phyloP scores from a whole-genome alignment of 352 stramenopile genomes.

The Phytopythium helicoides region DNA sequence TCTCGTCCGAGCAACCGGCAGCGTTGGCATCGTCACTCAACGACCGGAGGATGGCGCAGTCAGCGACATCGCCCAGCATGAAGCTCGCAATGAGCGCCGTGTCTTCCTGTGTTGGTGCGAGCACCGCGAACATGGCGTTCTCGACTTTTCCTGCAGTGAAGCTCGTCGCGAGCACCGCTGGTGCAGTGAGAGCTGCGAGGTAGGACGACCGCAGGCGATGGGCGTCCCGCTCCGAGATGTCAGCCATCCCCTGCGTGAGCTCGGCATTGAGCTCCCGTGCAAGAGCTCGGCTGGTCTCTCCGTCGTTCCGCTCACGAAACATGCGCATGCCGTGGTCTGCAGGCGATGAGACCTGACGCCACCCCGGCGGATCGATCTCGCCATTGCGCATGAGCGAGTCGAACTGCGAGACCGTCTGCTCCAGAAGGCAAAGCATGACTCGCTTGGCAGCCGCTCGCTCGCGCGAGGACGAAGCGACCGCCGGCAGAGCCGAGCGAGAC shows the following conservation, averaged over 20 bases:
- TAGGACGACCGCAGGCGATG: constrained; percentile 5
- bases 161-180: constrained; percentile 35
- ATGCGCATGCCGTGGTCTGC: constrained; percentile 12
- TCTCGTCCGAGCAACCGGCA: constrained; percentile 12
- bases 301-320: constrained; percentile 16
- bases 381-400: constrained; percentile 19
- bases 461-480: constrained; percentile 12
- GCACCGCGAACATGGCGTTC: constrained; percentile 35
- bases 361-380: constrained; percentile 20
- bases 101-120: constrained; percentile 38
- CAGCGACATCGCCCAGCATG: constrained; percentile 37
- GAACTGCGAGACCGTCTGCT: constrained; percentile 18
- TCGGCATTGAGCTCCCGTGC: constrained; percentile 4
- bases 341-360: constrained; percentile 16
- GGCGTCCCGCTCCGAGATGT: constrained; percentile 3
- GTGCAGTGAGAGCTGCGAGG: constrained; percentile 13
- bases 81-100: constrained; percentile 42
- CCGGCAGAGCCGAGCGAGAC: constrained; percentile 26
- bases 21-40: constrained; percentile 15
- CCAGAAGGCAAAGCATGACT: constrained; percentile 31
- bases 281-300: constrained; percentile 11
- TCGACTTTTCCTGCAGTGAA: constrained; percentile 33
- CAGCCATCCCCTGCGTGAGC: background rate
- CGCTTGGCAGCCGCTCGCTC: constrained; percentile 16
- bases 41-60: constrained; percentile 35